Evolutionary conservation across 1,284 basidiomycete species (phyloP).

Genomic region (Cystobasidiaceae sp.): DNA sequence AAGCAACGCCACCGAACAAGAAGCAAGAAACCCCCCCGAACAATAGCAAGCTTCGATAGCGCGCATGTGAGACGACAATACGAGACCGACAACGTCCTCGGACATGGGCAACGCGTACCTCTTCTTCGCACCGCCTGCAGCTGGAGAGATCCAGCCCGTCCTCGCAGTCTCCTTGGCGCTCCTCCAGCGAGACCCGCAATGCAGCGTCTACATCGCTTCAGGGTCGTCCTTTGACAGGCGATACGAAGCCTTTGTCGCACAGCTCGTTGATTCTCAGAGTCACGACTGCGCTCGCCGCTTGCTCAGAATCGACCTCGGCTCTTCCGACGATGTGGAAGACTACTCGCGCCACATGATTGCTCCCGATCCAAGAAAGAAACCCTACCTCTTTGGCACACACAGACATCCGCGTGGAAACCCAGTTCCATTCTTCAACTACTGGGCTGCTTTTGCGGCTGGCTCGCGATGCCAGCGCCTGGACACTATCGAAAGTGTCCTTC

Average conservation of each 20-base stretch:
- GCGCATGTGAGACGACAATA: too few species aligned
- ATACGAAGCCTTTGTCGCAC: background rate
- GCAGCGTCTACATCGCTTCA: conserved; percentile 3
- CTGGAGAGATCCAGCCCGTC: conserved; percentile 17
- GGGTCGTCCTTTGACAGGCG: conserved; percentile 6
- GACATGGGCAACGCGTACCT: background rate
- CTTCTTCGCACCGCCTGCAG: conserved; percentile 14
- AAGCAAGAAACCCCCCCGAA: too few species aligned
- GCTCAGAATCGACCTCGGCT: conserved; percentile 10
- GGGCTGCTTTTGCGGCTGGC: conserved; percentile 15
- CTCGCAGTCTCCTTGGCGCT: background rate
- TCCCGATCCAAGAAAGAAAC: background rate
- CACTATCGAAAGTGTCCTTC: background rate
- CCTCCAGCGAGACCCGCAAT: background rate
- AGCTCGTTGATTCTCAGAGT: background rate
- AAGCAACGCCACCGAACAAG: too few species aligned
- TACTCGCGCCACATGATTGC: conserved; percentile 16
- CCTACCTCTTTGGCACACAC: conserved; percentile 3
- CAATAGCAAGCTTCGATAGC: too few species aligned
- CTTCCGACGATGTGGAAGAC: conserved; percentile 21
- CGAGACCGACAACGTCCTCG: background rate
- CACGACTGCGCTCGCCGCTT: background rate
- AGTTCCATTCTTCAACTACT: conserved; percentile 26
- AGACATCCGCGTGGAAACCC: conserved; percentile 17
- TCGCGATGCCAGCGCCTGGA: background rate